Percentiles rank a stretch among this genome's conserved stretches.
phyloP scores from a whole-genome alignment of 2,329 filamentous ascomycete genomes.

The Pestalotiopsis sp. region DNA sequence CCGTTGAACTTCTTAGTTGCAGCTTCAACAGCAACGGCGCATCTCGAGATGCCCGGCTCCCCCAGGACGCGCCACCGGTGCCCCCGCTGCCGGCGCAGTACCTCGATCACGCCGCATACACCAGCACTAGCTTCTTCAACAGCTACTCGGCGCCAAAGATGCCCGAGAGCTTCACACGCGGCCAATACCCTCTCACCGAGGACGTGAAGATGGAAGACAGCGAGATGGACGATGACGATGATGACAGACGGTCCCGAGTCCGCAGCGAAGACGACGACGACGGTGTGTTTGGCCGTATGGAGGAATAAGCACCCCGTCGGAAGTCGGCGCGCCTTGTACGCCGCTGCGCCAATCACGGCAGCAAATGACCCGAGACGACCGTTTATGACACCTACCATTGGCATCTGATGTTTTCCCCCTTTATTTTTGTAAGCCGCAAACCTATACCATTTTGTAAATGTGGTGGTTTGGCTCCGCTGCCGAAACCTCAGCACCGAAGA shows the following conservation, averaged over 20 bases:
- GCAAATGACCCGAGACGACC: constrained; percentile 15
- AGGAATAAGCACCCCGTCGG: constrained; percentile 62
- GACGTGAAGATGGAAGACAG: constrained; percentile 73
- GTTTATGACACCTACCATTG: constrained; percentile 33
- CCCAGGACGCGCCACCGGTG: constrained; percentile 80
- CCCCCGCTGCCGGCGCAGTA: constrained; percentile 84
- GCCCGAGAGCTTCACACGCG: constrained; percentile 68
- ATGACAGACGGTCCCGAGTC: constrained; percentile 59
- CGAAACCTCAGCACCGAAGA: constrained; percentile 69
- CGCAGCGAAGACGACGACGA: constrained; percentile 90
- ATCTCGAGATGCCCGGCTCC: constrained; percentile 64
- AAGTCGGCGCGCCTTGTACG: constrained; percentile 17
- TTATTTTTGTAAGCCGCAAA: constrained; percentile 49
- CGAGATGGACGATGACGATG: constrained; percentile 67
- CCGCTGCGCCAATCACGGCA: neutral
- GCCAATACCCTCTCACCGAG: constrained; percentile 52
- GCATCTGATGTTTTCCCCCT: constrained; percentile 41
- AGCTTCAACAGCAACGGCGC: constrained; percentile 80
- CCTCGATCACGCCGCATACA: constrained; percentile 63
- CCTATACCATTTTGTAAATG: constrained; percentile 46
- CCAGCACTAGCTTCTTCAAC: constrained; percentile 64
- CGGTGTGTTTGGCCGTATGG: constrained; percentile 95
- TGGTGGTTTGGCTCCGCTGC: constrained; percentile 65
- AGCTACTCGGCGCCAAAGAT: constrained; percentile 61
- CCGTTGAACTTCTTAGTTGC: constrained; percentile 87